Evolutionary conservation across 768 basidiomycete species (phyloP).

Genomic region (Heimioporus sp.): DNA sequence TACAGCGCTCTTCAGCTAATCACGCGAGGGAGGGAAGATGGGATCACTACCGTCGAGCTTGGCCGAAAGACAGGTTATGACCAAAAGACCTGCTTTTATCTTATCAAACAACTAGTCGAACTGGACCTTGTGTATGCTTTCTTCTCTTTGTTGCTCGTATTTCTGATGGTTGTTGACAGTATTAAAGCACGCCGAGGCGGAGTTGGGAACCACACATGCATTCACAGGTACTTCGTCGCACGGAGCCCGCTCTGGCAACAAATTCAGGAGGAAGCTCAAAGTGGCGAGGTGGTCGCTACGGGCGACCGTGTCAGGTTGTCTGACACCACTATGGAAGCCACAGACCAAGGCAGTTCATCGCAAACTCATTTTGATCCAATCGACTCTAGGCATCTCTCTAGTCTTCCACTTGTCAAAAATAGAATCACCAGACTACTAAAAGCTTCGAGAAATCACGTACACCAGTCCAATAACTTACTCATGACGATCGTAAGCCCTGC

Average conservation of each 20-base stretch:
- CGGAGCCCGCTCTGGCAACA: conserved; percentile 72
- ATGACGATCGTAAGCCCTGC: conserved; percentile 60
- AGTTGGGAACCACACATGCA: conserved; percentile 71
- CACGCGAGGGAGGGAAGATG: conserved; percentile 74
- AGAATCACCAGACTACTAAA: conserved; percentile 73
- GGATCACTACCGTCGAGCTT: conserved; percentile 75
- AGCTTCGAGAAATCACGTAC: conserved; percentile 64
- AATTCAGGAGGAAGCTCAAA: conserved; percentile 59
- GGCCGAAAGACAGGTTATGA: conserved; percentile 80
- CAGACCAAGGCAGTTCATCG: conserved; percentile 15
- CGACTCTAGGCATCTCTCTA: conserved; percentile 75
- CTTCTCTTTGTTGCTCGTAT: background rate
- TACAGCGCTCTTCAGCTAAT: conserved; percentile 83
- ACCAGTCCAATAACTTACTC: conserved; percentile 75
- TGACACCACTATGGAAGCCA: conserved; percentile 21
- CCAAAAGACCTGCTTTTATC: conserved; percentile 87
- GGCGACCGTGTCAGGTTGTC: conserved; percentile 10
- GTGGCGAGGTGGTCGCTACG: conserved; percentile 20
- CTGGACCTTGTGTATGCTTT: conserved; percentile 66
- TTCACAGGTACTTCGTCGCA: conserved; percentile 85
- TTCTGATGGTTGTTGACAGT: conserved; percentile 32
- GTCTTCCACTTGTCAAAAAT: conserved; percentile 65
- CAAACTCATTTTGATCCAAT: conserved; percentile 65
- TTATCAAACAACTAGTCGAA: conserved; percentile 71
- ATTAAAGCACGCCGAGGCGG: conserved; percentile 78